Conservation (phyloP, 768 basidiomycete genomes). For the Leccinum ochraceum region DNA sequence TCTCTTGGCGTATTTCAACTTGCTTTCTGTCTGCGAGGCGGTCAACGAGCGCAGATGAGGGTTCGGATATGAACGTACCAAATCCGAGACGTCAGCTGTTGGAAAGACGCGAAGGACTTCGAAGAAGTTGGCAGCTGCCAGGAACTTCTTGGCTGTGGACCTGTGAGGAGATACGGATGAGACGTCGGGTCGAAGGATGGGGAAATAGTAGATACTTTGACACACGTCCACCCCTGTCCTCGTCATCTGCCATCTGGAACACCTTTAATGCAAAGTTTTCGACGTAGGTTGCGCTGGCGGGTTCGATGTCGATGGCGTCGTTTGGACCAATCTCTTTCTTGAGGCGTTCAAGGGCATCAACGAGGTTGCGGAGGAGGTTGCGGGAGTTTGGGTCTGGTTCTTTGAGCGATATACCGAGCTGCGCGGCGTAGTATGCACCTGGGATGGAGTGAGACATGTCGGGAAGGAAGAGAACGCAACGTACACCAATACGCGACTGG, state of each 20-base stretch:
- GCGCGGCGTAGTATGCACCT: conserved; percentile 93
- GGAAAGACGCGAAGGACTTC: conserved; percentile 84
- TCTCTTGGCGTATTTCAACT: conserved; percentile 91
- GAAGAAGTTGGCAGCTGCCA: conserved; percentile 93
- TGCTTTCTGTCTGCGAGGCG: conserved; percentile 67
- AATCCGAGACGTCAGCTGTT: conserved; percentile 53
- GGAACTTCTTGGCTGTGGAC: conserved; percentile 90
- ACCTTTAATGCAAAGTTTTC: conserved; percentile 94
- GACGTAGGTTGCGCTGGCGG: conserved; percentile 83
- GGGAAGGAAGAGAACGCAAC: conserved; percentile 30
- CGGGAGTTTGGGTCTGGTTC: conserved; percentile 64
- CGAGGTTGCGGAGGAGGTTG: conserved; percentile 68
- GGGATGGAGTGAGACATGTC: conserved; percentile 1
- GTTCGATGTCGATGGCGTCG: conserved; percentile 82
- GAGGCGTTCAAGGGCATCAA: conserved; percentile 77
- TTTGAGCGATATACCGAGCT: conserved; percentile 78
- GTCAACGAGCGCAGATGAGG: conserved; percentile 6
- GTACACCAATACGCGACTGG: conserved; percentile 95
- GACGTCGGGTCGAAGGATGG: not conserved
- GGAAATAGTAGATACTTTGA: conserved; percentile 55
- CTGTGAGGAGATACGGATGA: conserved; percentile 40
- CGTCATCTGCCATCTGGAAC: conserved; percentile 88
- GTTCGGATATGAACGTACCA: conserved; percentile 41
- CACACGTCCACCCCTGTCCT: conserved; percentile 77
- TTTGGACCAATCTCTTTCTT: conserved; percentile 72